Conservation (phyloP, 2,329 filamentous ascomycete species). For the Capronia coronata region DNA sequence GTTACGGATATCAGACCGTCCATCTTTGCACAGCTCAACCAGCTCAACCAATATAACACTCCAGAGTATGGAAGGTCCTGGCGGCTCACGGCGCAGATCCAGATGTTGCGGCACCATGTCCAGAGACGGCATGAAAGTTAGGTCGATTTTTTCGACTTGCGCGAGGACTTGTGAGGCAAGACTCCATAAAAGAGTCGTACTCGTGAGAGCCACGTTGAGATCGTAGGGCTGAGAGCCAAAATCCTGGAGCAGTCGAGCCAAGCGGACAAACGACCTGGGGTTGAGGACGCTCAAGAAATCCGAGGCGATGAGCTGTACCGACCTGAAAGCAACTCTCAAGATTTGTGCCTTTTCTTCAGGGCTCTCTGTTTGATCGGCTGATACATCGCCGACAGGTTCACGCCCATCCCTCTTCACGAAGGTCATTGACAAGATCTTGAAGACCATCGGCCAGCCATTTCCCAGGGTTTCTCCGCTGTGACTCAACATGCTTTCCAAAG, state of each 20-base stretch:
- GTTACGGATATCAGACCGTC: slow-evolving; percentile 39
- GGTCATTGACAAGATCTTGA: slow-evolving; percentile 83
- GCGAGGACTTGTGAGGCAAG: slow-evolving; percentile 54
- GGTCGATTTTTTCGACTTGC: slow-evolving; percentile 14
- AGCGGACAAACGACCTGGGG: slow-evolving; percentile 63
- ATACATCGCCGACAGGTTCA: slow-evolving; percentile 32
- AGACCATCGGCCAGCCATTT: slow-evolving; percentile 73
- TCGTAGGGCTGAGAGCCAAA: slow-evolving; percentile 89
- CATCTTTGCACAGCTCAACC: slow-evolving; percentile 38
- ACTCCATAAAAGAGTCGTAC: slow-evolving; percentile 93
- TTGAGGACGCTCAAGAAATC: slow-evolving; percentile 76
- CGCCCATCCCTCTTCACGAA: slow-evolving; percentile 31
- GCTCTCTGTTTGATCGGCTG: slow-evolving; percentile 9
- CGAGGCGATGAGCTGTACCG: slow-evolving; percentile 85
- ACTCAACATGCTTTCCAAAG: slow-evolving; percentile 74
- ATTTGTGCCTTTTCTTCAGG: slow-evolving; percentile 43
- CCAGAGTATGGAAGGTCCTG: slow-evolving; percentile 18
- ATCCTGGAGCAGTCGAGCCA: slow-evolving; percentile 80
- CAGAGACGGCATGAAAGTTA: slow-evolving; percentile 5
- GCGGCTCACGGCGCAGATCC: background rate
- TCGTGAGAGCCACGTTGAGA: slow-evolving; percentile 89
- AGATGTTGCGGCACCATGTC: background rate
- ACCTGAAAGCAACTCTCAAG: slow-evolving; percentile 79
- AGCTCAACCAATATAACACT: slow-evolving; percentile 19
- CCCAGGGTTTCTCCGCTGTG: slow-evolving; percentile 66